These are phyloP conservation scores for Polytolypa hystricis DNA, from an alignment of 2,329 filamentous ascomycete species.

Conservation along the genomic window DNA sequence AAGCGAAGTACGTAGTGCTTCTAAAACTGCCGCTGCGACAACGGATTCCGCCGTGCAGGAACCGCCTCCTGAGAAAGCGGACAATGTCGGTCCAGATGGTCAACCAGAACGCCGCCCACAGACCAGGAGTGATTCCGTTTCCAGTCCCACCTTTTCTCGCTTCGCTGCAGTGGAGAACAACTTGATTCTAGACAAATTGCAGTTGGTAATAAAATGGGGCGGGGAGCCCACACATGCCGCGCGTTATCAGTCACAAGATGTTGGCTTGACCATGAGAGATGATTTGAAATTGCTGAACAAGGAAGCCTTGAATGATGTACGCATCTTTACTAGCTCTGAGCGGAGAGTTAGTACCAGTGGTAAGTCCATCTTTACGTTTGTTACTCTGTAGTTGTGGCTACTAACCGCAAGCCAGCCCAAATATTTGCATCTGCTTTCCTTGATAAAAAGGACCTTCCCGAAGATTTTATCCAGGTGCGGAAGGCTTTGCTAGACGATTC, in stretches of 20 bases:
- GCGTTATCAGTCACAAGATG: constrained; percentile 87
- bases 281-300: constrained; percentile 87
- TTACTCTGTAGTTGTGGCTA: constrained; percentile 1
- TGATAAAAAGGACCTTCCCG: constrained; percentile 70
- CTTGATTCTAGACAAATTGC: constrained; percentile 85
- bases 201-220: constrained; percentile 98
- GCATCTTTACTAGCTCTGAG: constrained; percentile 92
- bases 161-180: constrained; percentile 90
- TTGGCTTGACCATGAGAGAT: constrained; percentile 91
- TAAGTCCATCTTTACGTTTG: constrained; percentile 18
- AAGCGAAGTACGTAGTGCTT: constrained; percentile 39
- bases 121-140: constrained; percentile 70
- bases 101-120: constrained; percentile 37
- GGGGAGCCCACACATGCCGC: constrained; percentile 96
- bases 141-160: constrained; percentile 81
- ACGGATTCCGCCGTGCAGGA: constrained; percentile 46
- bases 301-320: constrained; percentile 82
- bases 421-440: constrained; percentile 90
- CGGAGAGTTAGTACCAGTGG: constrained; percentile 80
- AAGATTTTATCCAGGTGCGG: constrained; percentile 78
- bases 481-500: constrained; percentile 96
- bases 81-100: constrained; percentile 19
- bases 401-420: constrained; percentile 49
- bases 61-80: constrained; percentile 16
- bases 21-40: constrained; percentile 12